These are phyloP conservation scores for Escovopsis sp. DNA, from an alignment of 2,329 filamentous ascomycete genomes.

Conservation along the genomic window DNA sequence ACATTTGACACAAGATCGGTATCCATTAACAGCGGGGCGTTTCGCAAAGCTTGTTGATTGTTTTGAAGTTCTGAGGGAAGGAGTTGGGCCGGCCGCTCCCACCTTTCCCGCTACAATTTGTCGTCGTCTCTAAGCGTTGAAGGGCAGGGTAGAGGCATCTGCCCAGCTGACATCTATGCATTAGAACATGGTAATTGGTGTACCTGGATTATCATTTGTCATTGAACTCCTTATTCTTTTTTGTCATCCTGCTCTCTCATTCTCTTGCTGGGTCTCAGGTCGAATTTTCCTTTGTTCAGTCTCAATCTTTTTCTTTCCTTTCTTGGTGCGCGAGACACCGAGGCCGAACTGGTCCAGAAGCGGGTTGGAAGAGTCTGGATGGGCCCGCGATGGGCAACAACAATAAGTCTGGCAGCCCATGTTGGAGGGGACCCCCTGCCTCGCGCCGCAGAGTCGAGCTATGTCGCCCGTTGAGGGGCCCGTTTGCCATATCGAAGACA, in stretches of 20 bases:
- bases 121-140: slow-evolving; percentile 5
- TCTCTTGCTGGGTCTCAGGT: not conserved
- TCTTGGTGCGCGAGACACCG: not conserved
- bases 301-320: not conserved
- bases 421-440: not conserved
- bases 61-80: not conserved
- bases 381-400: not conserved
- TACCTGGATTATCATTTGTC: slow-evolving; percentile 1
- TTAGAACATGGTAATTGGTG: slow-evolving; percentile 4
- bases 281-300: not conserved
- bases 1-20: slow-evolving; percentile 2
- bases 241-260: no score
- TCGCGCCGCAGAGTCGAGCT: not conserved
- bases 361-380: not conserved
- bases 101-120: slow-evolving; percentile 1
- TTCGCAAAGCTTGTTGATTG: slow-evolving; percentile 1
- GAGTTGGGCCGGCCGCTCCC: no score
- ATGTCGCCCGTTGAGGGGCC: not conserved
- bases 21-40: slow-evolving; percentile 3
- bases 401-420: not conserved
- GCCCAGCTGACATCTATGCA: slow-evolving; percentile 3
- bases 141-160: slow-evolving; percentile 4
- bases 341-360: not conserved
- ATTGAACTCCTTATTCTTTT: not conserved
- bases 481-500: not conserved